Percentiles rank a stretch among this genome's conserved stretches.
These are phyloP conservation scores for Medicago lupulina DNA, from an alignment of 306 rosid genomes.

Conservation along the genomic window DNA sequence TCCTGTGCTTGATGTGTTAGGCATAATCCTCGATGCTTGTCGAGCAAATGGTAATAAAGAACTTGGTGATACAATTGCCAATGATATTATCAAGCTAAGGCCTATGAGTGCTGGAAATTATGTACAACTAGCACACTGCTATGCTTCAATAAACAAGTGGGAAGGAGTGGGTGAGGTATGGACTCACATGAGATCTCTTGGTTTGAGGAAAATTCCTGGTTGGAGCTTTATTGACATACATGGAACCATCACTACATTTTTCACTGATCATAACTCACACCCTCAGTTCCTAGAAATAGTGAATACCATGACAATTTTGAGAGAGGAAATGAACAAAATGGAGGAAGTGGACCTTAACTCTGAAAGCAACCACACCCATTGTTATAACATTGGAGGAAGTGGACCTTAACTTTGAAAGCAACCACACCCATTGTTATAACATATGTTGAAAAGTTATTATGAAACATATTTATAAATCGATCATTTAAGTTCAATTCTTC, in stretches of 20 bases:
- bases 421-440: constrained; percentile 28
- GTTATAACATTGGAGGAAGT: constrained; percentile 41
- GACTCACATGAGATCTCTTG: constrained; percentile 78
- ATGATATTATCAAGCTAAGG: constrained; percentile 56
- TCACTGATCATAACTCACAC: constrained; percentile 71
- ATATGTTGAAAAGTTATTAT: constrained; percentile 19
- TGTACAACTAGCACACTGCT: constrained; percentile 73
- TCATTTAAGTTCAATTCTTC: neutral
- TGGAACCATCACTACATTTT: constrained; percentile 68
- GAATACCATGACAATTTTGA: constrained; percentile 47
- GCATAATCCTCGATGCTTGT: constrained; percentile 79
- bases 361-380: constrained; percentile 33
- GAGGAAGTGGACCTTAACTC: constrained; percentile 40
- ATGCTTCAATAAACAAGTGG: constrained; percentile 77
- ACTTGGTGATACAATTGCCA: constrained; percentile 58
- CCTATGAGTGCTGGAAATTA: constrained; percentile 71
- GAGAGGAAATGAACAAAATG: constrained; percentile 59
- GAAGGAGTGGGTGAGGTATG: constrained; percentile 71
- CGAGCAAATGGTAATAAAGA: constrained; percentile 53
- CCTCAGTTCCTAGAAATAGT: constrained; percentile 61
- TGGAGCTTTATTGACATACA: constrained; percentile 78
- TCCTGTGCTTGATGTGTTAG: constrained; percentile 60
- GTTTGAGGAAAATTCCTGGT: constrained; percentile 77
- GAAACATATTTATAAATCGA: neutral
- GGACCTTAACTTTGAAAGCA: constrained; percentile 37